phyloP scores from a whole-genome alignment of 2,329 filamentous ascomycete species.

The Cryphonectria japonica region DNA sequence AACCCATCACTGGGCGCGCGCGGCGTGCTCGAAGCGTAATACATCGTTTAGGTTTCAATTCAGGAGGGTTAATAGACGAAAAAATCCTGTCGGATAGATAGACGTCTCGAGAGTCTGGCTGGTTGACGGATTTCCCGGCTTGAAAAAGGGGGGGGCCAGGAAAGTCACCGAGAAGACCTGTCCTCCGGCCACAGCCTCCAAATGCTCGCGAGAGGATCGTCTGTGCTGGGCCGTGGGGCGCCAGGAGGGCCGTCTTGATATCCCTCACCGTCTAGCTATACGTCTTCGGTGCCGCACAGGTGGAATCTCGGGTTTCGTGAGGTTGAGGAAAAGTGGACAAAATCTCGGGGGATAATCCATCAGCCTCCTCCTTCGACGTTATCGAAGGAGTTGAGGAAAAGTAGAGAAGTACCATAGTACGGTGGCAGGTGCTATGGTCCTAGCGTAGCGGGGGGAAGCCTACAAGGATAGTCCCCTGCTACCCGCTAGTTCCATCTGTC shows the following conservation, averaged over 20 bases:
- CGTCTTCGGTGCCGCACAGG: neutral
- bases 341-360: conserved; percentile 4
- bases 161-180: neutral
- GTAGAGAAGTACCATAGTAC: neutral
- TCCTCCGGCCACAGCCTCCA: neutral
- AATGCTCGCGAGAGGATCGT: neutral
- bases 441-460: neutral
- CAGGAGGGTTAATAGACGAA: neutral
- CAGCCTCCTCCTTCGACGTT: conserved; percentile 1
- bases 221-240: neutral
- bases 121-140: neutral
- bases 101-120: neutral
- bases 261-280: neutral
- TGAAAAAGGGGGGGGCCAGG: neutral
- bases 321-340: neutral
- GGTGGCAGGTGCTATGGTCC: neutral
- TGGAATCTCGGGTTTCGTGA: neutral
- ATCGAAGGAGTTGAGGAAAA: neutral
- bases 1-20: neutral
- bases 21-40: neutral
- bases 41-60: neutral
- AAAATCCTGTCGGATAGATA: neutral
- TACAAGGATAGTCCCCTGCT: neutral
- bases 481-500: conserved; percentile 24
- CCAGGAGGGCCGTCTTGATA: neutral